phyloP scores from a whole-genome alignment of 2,329 filamentous ascomycete species.

The Cercospora zeina region DNA sequence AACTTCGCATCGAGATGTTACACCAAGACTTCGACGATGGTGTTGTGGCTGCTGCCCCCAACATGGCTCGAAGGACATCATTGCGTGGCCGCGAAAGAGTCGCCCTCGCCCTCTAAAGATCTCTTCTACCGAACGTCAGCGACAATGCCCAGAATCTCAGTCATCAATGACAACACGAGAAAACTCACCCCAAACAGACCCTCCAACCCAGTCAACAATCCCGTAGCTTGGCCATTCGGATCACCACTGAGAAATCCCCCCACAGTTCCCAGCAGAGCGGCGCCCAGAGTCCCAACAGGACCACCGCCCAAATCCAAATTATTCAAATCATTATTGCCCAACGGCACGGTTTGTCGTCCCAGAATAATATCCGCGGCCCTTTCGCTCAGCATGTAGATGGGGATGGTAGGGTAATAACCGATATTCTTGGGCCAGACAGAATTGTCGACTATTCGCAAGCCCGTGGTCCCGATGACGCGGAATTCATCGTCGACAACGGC shows the following conservation, averaged over 20 bases:
- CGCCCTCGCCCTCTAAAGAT: too few relatives aligned
- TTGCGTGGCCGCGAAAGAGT: too few relatives aligned
- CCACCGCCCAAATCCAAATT: constrained; percentile 42
- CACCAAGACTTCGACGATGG: too few relatives aligned
- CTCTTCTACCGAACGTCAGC: too few relatives aligned
- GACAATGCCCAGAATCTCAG: too few relatives aligned
- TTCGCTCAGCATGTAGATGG: constrained; percentile 59
- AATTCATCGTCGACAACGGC: constrained; percentile 60
- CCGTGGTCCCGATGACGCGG: constrained; percentile 56
- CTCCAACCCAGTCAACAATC: constrained; percentile 7
- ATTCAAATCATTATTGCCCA: constrained; percentile 52
- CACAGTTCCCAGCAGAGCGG: constrained; percentile 1
- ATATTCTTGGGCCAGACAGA: constrained; percentile 58
- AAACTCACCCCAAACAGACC: neutral
- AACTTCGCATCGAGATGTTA: too few relatives aligned
- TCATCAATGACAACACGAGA: too few relatives aligned
- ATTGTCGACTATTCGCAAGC: constrained; percentile 63
- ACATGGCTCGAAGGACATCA: too few relatives aligned
- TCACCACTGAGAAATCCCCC: neutral
- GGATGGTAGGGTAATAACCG: constrained; percentile 53
- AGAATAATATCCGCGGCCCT: constrained; percentile 63
- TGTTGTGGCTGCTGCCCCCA: too few relatives aligned
- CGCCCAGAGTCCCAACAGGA: constrained; percentile 13
- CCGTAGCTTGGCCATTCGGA: neutral
- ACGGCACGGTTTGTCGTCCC: constrained; percentile 47